Base-by-base conservation (phyloP, 176 grass and related monocot species). In the Oryza glaberrima region DNA sequence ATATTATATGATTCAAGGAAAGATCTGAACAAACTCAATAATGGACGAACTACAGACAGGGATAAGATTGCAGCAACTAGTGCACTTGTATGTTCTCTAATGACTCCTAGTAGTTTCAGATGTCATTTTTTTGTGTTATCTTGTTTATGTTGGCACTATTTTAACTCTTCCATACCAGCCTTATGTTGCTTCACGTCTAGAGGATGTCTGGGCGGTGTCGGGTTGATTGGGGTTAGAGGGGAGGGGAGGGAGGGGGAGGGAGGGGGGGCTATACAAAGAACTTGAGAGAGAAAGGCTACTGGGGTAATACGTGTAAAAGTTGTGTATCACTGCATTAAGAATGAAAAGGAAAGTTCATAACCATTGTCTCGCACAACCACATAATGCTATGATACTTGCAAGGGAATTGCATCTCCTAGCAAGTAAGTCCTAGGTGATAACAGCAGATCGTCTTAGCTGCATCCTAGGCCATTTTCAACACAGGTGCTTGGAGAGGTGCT, bases 41-140 rank as follows among this genome's bases (percentile, higher is more conserved):
- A 60, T 43, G 12, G 67, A 82, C 80, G 40, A 69, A 3, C 77
- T 47, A 13, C 20, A 19, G 81, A 89, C 80, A 78, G 32, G 73
- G 81, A 89, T 47, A 76, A 80, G 82, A 73, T 85, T 66, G 81
- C 10, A 58, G 88, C 92, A 28, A 69, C 81, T 51, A 14, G 28
- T 81, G 54, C 82, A 77, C 89, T 89, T 91, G 92, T 98, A 89
- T 83, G 92, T 94, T 82, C 80, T 76, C 20, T 65, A 28, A 52
- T 73, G 52, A 68, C 22, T 7, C 3, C 3, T 2, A 69, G 1
- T 2, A 69, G 1, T 75, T 17, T 44, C 13, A 20, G 5, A 14
- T n/a, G 28, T 49, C 47, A 58, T 22, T 61, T 64, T 51, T 43
- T 40, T 90, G 9, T 72, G 51, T 11, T 47, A 69, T 47, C 40